These are phyloP conservation scores for Phytomonas sp. DNA, from an alignment of 208 protist species.

Conservation along the genomic window DNA sequence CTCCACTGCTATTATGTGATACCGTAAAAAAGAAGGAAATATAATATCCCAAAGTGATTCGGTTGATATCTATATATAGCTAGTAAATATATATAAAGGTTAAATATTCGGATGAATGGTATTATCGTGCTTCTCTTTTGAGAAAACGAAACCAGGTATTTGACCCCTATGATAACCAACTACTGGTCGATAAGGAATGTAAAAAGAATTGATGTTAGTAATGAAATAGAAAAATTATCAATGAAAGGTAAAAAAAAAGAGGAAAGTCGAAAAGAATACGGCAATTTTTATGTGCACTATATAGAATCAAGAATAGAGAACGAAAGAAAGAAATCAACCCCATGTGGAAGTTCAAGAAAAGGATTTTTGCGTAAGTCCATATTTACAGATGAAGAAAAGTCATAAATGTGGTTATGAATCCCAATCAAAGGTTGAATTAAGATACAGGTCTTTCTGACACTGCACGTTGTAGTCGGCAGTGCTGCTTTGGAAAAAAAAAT, in stretches of 20 bases:
- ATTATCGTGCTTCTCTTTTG: background rate
- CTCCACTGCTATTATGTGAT: slow-evolving; percentile 1
- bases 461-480: background rate
- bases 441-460: background rate
- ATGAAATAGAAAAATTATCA: background rate
- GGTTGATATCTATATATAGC: background rate
- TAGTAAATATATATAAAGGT: background rate
- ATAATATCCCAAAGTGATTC: background rate
- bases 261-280: background rate
- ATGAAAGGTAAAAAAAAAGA: slow-evolving; percentile 1
- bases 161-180: background rate
- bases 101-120: background rate
- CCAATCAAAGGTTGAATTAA: background rate
- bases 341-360: background rate
- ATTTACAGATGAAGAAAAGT: background rate
- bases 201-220: background rate
- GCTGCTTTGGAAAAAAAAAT: background rate
- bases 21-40: background rate
- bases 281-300: background rate
- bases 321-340: background rate
- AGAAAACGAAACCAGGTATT: slow-evolving; percentile 4
- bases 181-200: background rate
- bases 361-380: background rate
- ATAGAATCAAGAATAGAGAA: background rate
- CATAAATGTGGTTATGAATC: background rate